A percentile compares a stretch with the other conserved stretches of the same genome.
These are phyloP conservation scores for Trichoderma koningii DNA, from an alignment of 2,329 filamentous ascomycete species.

Conservation along the genomic window DNA sequence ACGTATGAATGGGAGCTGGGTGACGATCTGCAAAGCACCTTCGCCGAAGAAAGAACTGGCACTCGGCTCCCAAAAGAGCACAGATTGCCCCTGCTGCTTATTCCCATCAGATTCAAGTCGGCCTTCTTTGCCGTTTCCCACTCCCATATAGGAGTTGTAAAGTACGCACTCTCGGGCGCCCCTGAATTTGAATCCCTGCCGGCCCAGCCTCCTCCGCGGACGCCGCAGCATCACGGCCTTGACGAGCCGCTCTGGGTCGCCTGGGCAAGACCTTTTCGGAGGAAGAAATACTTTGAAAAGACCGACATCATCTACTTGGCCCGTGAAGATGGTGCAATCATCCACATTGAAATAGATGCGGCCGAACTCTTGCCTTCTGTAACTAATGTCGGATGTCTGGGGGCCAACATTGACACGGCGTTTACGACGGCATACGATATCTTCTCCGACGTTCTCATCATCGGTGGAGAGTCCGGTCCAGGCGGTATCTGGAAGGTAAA, in stretches of 20 bases:
- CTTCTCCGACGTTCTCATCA: constrained; percentile 75
- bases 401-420: constrained; percentile 75
- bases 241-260: constrained; percentile 70
- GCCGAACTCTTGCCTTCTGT: constrained; percentile 57
- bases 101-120: constrained; percentile 70
- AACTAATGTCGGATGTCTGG: constrained; percentile 63
- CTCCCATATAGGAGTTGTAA: constrained; percentile 58
- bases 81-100: constrained; percentile 67
- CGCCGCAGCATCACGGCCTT: constrained; percentile 50
- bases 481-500: constrained; percentile 75
- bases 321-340: constrained; percentile 81
- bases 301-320: constrained; percentile 84
- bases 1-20: constrained; percentile 63
- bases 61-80: constrained; percentile 53
- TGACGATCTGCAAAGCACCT: constrained; percentile 49
- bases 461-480: constrained; percentile 75
- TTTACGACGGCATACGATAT: constrained; percentile 74
- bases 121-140: constrained; percentile 71
- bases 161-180: constrained; percentile 54
- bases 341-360: constrained; percentile 68
- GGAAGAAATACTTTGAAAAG: constrained; percentile 59
- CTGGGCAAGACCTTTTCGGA: constrained; percentile 78
- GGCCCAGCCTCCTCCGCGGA: constrained; percentile 45
- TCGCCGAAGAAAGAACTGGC: constrained; percentile 52
- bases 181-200: constrained; percentile 51